Evolutionary conservation across 306 rosid genomes (phyloP).

Genomic region (Potentilla sterilis): DNA sequence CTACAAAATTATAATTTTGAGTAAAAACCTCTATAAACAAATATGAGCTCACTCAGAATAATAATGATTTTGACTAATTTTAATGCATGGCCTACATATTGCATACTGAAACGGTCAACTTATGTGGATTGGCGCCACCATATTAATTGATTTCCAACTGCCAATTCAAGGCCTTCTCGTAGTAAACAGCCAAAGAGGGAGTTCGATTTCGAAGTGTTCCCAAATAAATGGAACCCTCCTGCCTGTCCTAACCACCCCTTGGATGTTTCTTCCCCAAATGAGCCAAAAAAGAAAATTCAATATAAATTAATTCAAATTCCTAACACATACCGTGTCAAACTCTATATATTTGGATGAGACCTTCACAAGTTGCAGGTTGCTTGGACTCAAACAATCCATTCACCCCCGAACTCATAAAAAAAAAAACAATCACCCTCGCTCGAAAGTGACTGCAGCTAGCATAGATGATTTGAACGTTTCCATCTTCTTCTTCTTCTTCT

Average conservation of each 20-base stretch:
- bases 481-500: not conserved
- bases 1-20: no score
- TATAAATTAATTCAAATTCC: not conserved
- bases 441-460: not conserved
- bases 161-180: not conserved
- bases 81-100: no score
- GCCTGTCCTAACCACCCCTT: not conserved
- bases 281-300: not conserved
- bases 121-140: not conserved
- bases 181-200: not conserved
- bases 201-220: not conserved
- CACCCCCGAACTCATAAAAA: not conserved
- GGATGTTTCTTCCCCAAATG: not conserved
- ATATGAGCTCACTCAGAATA: no score
- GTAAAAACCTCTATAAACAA: no score
- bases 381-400: not conserved
- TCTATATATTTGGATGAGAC: not conserved
- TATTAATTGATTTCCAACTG: not conserved
- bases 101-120: not conserved
- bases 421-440: not conserved
- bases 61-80: no score
- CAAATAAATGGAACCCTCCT: not conserved
- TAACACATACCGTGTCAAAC: conserved; percentile 3
- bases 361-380: not conserved
- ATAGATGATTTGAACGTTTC: conserved; percentile 14